Base-by-base conservation (phyloP, 768 basidiomycete species). In the Pleurotus tuber-regium region DNA sequence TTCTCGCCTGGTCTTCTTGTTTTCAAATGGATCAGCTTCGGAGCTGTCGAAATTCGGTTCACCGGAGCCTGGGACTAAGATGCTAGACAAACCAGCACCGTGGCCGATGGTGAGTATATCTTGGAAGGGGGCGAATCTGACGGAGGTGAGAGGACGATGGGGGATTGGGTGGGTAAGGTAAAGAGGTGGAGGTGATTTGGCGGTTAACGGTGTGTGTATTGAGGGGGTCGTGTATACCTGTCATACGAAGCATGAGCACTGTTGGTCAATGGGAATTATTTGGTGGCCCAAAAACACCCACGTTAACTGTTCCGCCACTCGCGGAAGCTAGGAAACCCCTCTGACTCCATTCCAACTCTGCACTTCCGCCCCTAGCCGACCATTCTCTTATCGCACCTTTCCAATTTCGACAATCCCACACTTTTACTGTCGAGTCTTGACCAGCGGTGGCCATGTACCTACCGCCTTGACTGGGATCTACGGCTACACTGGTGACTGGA, bases 391-490 rank as follows among this genome's bases (percentile, higher is more conserved):
- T 80, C 2, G 85, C 82, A 6, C 89, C 88, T 57, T 89, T 92
- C 94, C 94, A 98, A 71, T 93, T 97, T 51, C 97, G 71, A 62
- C 89, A 92, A 69, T 98, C 97, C 97, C 97, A 99, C 1, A 98
- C 77, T 61, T 98, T 98, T 44, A 99, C 88, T 0, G 72, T 81
- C 0, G 93, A 87, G 62, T 99, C 97, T 55, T 84, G 75, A 0
- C 95, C 95, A 1, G 87, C 77, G 0, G 92, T 96, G 1, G 91
- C 88, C 86, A 97, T 89, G 61, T 97, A 95, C 25, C 92, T 66
- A 1, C 96, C 96, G 1, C 87, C 87, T 4, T 84, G 76, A 50
- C 87, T 90, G 0, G 89, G 86, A 66, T 98, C 96, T 4, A 97
- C 80, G 21, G 86, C 80, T 14, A 96, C 75, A 25, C 87, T 82